phyloP scores from a whole-genome alignment of 495 filamentous ascomycete species.

The Penicillium cosmopolitanum region DNA sequence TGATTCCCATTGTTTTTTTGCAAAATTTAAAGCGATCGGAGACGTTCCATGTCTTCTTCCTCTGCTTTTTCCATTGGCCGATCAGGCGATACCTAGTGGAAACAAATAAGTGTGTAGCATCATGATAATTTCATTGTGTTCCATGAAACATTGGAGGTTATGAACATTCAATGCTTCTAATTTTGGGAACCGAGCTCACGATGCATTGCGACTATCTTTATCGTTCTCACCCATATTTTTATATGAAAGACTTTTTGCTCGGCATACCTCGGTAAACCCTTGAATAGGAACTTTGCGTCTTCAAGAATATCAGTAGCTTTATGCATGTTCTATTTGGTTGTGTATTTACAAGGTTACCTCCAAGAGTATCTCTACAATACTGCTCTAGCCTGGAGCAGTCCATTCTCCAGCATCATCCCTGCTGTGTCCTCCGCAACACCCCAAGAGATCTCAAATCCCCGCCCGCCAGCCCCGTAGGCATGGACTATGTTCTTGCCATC shows the following conservation, averaged over 20 bases:
- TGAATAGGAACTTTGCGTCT: too few relatives aligned
- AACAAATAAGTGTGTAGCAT: too few relatives aligned
- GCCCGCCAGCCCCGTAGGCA: constrained; percentile 65
- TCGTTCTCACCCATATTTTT: too few relatives aligned
- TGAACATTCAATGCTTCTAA: too few relatives aligned
- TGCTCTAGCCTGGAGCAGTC: constrained; percentile 32
- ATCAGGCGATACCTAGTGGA: not conserved
- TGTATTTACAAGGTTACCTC: not conserved
- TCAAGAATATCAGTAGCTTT: too few relatives aligned
- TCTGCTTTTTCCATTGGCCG: not conserved
- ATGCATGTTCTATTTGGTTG: not conserved
- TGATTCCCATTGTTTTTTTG: constrained; percentile 11
- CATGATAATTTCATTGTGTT: too few relatives aligned
- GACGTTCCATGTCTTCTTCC: not conserved
- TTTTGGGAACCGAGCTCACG: too few relatives aligned
- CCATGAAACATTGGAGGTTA: too few relatives aligned
- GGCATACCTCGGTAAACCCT: too few relatives aligned
- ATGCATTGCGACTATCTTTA: too few relatives aligned
- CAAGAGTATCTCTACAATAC: constrained; percentile 23
- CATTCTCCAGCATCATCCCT: constrained; percentile 34
- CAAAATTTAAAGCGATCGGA: not conserved
- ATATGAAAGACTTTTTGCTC: too few relatives aligned
- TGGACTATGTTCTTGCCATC: constrained; percentile 51
- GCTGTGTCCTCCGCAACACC: constrained; percentile 47
- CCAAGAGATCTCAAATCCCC: constrained; percentile 55